These are phyloP conservation scores for Phylloporus sp. DNA, from an alignment of 768 basidiomycete species.

Conservation along the genomic window DNA sequence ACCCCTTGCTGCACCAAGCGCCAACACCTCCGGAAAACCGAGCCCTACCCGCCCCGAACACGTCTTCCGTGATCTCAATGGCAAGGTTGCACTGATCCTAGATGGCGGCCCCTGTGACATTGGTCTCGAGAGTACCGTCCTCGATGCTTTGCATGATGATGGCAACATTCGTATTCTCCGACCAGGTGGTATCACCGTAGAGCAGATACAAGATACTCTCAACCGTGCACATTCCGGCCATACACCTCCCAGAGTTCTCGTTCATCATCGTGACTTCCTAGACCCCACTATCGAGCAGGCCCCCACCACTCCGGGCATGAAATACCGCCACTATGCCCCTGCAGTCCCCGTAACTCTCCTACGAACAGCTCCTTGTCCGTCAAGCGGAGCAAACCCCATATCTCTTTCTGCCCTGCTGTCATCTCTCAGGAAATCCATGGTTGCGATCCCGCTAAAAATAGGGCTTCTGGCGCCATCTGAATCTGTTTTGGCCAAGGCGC, in stretches of 20 bases:
- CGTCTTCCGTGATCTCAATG: conserved; percentile 72
- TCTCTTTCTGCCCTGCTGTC: conserved; percentile 38
- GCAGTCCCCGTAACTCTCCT: conserved; percentile 80
- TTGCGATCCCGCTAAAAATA: conserved; percentile 36
- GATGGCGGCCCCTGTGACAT: conserved; percentile 92
- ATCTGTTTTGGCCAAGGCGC: conserved; percentile 36
- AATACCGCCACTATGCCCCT: conserved; percentile 96
- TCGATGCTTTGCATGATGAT: conserved; percentile 78
- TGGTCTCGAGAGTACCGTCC: conserved; percentile 93
- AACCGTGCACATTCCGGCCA: conserved; percentile 36
- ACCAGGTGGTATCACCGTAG: conserved; percentile 90
- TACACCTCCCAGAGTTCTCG: conserved; percentile 58
- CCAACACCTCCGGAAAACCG: conserved; percentile 91
- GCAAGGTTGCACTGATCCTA: conserved; percentile 72
- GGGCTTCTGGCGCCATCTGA: conserved; percentile 69
- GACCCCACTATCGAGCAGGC: conserved; percentile 67
- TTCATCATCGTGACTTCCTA: conserved; percentile 74
- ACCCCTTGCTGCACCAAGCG: conserved; percentile 92
- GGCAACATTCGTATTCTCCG: conserved; percentile 78
- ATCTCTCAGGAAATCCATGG: conserved; percentile 35
- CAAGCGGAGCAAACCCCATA: conserved; percentile 30
- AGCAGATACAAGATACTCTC: conserved; percentile 70
- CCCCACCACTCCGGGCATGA: conserved; percentile 98
- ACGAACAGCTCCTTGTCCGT: conserved; percentile 45
- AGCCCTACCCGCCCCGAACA: conserved; percentile 90